These are phyloP conservation scores for Centella asiatica DNA, from an alignment of 129 eudicot species.

Conservation along the genomic window DNA sequence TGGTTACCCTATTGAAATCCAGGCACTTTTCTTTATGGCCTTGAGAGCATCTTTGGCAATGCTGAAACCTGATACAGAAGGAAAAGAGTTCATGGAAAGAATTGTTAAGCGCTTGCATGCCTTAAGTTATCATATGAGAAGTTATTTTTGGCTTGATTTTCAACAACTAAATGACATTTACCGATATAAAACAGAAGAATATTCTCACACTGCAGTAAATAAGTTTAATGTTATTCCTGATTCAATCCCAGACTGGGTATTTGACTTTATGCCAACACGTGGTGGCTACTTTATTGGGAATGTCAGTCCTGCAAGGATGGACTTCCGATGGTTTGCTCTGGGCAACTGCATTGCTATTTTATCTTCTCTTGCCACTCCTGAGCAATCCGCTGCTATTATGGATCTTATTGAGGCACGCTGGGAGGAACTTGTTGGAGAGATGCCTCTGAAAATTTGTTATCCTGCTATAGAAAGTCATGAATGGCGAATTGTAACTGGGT, in stretches of 20 bases:
- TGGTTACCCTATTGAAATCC: slow-evolving; percentile 37
- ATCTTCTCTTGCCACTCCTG: slow-evolving; percentile 43
- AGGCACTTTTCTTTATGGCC: slow-evolving; percentile 39
- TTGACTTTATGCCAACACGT: slow-evolving; percentile 32
- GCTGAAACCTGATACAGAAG: slow-evolving; percentile 32
- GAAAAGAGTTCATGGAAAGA: slow-evolving; percentile 33
- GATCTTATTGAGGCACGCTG: slow-evolving; percentile 42
- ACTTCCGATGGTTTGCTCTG: slow-evolving; percentile 47
- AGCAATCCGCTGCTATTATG: slow-evolving; percentile 36
- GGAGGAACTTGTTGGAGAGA: slow-evolving; percentile 39
- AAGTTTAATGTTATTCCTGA: slow-evolving; percentile 36
- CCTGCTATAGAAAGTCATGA: slow-evolving; percentile 39
- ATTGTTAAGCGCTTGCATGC: slow-evolving; percentile 31
- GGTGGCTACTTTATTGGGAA: slow-evolving; percentile 41
- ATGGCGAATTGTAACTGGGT: slow-evolving; percentile 34
- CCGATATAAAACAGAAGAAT: slow-evolving; percentile 35
- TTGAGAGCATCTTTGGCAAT: slow-evolving; percentile 31
- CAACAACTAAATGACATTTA: slow-evolving; percentile 33
- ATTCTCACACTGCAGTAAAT: slow-evolving; percentile 34
- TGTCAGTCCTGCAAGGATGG: slow-evolving; percentile 49
- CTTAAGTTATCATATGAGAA: slow-evolving; percentile 33
- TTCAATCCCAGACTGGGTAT: slow-evolving; percentile 37
- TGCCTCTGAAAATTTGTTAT: slow-evolving; percentile 37
- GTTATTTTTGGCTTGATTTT: slow-evolving; percentile 36
- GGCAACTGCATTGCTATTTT: slow-evolving; percentile 51